phyloP scores from a whole-genome alignment of 2,329 filamentous ascomycete genomes.

The Xenosphaeropsis pyriputrescens region DNA sequence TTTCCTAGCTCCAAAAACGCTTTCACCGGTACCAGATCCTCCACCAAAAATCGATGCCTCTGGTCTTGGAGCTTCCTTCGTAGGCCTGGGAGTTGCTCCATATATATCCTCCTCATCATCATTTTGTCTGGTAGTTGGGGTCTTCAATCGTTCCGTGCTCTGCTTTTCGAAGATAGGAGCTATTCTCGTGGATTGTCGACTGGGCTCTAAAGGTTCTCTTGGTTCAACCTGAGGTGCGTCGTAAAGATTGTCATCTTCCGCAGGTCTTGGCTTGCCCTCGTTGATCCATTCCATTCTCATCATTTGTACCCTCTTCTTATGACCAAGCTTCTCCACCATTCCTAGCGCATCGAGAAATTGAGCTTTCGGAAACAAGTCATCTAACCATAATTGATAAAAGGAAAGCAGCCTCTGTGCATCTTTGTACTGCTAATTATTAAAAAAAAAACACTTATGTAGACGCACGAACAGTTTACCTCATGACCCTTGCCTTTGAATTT shows the following conservation, averaged over 20 bases:
- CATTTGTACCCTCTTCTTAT: conserved; percentile 62
- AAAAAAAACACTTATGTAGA: neutral
- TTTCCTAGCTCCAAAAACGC: conserved; percentile 12
- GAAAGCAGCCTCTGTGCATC: conserved; percentile 72
- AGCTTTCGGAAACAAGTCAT: conserved; percentile 88
- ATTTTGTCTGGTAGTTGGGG: conserved; percentile 25
- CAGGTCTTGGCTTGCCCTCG: conserved; percentile 43
- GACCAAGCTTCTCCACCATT: conserved; percentile 89
- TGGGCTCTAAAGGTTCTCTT: conserved; percentile 14
- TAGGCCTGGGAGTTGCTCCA: conserved; percentile 29
- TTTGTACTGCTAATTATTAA: conserved; percentile 44
- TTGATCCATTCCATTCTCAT: conserved; percentile 76
- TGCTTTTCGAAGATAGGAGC: conserved; percentile 22
- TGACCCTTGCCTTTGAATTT: conserved; percentile 88
- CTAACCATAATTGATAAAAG: conserved; percentile 93
- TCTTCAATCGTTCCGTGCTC: conserved; percentile 12
- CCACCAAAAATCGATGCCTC: conserved; percentile 11
- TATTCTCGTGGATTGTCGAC: conserved; percentile 16
- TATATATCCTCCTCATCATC: conserved; percentile 27
- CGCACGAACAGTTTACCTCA: conserved; percentile 40
- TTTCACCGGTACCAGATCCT: conserved; percentile 3
- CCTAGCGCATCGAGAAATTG: conserved; percentile 79
- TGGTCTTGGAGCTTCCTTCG: conserved; percentile 7
- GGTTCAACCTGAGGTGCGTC: conserved; percentile 11
- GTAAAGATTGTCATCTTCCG: conserved; percentile 14